phyloP scores from a whole-genome alignment of 768 basidiomycete species.

The Cubamyces lactineus region DNA sequence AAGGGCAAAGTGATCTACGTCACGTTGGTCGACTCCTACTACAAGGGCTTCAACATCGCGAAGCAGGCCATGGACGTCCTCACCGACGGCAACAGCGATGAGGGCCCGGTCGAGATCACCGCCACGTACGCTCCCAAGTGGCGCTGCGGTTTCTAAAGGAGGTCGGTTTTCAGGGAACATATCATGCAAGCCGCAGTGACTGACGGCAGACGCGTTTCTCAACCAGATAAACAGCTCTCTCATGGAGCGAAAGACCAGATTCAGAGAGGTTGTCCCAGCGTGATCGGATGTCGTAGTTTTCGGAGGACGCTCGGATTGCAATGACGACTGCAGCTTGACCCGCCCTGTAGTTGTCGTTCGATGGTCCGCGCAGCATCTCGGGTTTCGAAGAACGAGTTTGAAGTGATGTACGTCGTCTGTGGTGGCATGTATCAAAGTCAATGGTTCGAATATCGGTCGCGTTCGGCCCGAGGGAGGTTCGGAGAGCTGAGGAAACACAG shows the following conservation, averaged over 20 bases:
- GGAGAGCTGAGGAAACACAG: too few relatives aligned
- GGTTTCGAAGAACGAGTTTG: too few relatives aligned
- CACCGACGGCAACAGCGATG: constrained; percentile 45
- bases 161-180: too few relatives aligned
- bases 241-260: too few relatives aligned
- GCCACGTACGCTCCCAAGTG: constrained; percentile 48
- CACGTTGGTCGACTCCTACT: constrained; percentile 37
- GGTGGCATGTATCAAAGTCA: background rate
- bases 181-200: too few relatives aligned
- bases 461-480: too few relatives aligned
- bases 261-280: background rate
- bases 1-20: constrained; percentile 33
- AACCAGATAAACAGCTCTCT: too few relatives aligned
- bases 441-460: too few relatives aligned
- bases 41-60: constrained; percentile 41
- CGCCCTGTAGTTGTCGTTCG: constrained; percentile 11
- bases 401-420: too few relatives aligned
- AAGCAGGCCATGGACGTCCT: constrained; percentile 39
- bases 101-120: constrained; percentile 51
- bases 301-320: constrained; percentile 10
- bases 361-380: background rate
- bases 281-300: background rate
- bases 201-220: too few relatives aligned
- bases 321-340: constrained; percentile 6
- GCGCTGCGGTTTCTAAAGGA: constrained; percentile 52